Conservation (phyloP, 805 yeast genomes). For the Wickerhamomyces alni region DNA sequence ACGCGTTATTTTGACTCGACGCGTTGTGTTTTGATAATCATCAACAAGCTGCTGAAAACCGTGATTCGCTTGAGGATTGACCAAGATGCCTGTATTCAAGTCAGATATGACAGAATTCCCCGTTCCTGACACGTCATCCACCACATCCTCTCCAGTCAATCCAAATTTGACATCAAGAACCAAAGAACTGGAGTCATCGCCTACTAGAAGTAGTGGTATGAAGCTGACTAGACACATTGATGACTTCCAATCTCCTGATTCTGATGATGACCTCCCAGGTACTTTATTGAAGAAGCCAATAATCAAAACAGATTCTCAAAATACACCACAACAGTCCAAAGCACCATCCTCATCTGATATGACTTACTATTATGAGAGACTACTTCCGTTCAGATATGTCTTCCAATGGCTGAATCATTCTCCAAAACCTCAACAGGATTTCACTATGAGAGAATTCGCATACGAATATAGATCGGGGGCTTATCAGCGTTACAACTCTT, state of each 20-base stretch:
- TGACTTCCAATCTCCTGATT: slow-evolving; percentile 1
- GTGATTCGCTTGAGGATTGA: no score
- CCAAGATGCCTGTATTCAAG: slow-evolving; percentile 19
- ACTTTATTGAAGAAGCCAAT: neutral
- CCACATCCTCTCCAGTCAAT: slow-evolving; percentile 20
- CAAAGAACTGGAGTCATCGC: slow-evolving; percentile 12
- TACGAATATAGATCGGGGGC: slow-evolving; percentile 84
- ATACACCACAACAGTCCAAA: slow-evolving; percentile 1
- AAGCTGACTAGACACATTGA: neutral
- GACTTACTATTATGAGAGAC: slow-evolving; percentile 60
- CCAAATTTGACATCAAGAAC: slow-evolving; percentile 12
- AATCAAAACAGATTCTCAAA: slow-evolving; percentile 1
- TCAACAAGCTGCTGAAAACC: neutral
- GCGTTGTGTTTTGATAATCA: no score
- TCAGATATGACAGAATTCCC: slow-evolving; percentile 6
- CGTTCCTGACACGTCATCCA: slow-evolving; percentile 14
- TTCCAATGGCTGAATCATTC: slow-evolving; percentile 90
- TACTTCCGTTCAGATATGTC: slow-evolving; percentile 73
- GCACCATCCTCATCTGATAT: slow-evolving; percentile 45
- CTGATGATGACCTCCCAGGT: neutral
- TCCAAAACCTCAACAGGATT: slow-evolving; percentile 65
- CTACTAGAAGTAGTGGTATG: slow-evolving; percentile 4
- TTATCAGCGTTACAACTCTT: slow-evolving; percentile 86
- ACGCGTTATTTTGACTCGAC: neutral
- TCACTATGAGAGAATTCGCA: slow-evolving; percentile 89